These are phyloP conservation scores for Syncephalastrum contaminatum DNA, from an alignment of 371 early-diverging fungal species.

Conservation along the genomic window DNA sequence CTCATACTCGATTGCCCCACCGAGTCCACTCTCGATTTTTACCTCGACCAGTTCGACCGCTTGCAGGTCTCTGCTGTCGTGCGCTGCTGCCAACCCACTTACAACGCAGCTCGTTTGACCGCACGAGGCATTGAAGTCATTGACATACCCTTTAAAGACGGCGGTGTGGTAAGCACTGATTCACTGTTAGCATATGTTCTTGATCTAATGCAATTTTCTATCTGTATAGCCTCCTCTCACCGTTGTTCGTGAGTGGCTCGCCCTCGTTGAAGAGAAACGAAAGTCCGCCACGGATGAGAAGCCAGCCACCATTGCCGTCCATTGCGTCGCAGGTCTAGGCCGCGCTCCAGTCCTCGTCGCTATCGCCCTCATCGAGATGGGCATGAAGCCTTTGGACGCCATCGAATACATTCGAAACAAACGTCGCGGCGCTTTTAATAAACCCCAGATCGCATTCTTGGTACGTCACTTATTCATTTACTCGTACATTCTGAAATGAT, in stretches of 20 bases:
- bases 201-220: not conserved
- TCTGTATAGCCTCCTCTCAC: slow-evolving; percentile 57
- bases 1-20: slow-evolving; percentile 91
- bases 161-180: slow-evolving; percentile 53
- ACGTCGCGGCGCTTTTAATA: slow-evolving; percentile 84
- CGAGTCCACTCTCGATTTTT: slow-evolving; percentile 74
- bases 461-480: slow-evolving; percentile 31
- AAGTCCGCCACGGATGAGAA: slow-evolving; percentile 33
- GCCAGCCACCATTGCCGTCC: slow-evolving; percentile 74
- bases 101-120: slow-evolving; percentile 62
- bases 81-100: slow-evolving; percentile 86
- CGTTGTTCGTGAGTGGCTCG: slow-evolving; percentile 74
- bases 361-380: slow-evolving; percentile 81
- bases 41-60: slow-evolving; percentile 72
- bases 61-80: slow-evolving; percentile 83
- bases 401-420: slow-evolving; percentile 73
- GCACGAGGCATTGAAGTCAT: slow-evolving; percentile 47
- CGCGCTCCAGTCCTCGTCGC: slow-evolving; percentile 73
- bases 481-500: not conserved
- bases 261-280: slow-evolving; percentile 54
- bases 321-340: slow-evolving; percentile 87
- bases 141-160: slow-evolving; percentile 52
- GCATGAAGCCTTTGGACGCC: slow-evolving; percentile 78
- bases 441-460: slow-evolving; percentile 75
- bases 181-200: too few species aligned